Percentiles rank a stretch among this genome's conserved stretches.
These are phyloP conservation scores for Phytopythium helicoides DNA, from an alignment of 352 stramenopile species.

Conservation along the genomic window DNA sequence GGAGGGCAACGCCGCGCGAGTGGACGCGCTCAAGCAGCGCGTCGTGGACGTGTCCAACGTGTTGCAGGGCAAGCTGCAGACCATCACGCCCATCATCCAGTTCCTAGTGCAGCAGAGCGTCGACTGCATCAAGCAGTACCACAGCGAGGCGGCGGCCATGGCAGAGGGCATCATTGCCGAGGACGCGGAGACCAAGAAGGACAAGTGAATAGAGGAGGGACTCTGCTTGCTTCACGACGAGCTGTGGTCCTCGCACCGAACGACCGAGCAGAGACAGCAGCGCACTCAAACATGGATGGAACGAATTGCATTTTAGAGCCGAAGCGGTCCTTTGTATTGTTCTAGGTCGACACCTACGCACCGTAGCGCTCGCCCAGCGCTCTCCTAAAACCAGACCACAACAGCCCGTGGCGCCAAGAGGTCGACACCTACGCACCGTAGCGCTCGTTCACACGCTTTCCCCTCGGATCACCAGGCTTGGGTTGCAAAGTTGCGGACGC, in stretches of 20 bases:
- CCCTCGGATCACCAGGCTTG: conserved; percentile 16
- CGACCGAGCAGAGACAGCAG: too few relatives aligned
- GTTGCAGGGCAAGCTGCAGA: conserved; percentile 55
- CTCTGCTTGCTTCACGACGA: too few relatives aligned
- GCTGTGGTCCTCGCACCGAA: too few relatives aligned
- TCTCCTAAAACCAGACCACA: conserved; percentile 36
- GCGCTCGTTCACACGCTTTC: conserved; percentile 85
- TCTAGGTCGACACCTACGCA: conserved; percentile 88
- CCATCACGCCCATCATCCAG: conserved; percentile 50
- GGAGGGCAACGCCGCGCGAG: conserved; percentile 39
- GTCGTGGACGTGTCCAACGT: conserved; percentile 51
- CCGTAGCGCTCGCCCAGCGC: conserved; percentile 87
- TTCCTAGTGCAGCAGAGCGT: conserved; percentile 64
- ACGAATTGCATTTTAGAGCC: conserved; percentile 3
- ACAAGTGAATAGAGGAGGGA: conserved; percentile 46
- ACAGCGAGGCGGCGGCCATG: background rate
- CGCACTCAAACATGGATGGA: too few relatives aligned
- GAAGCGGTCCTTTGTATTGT: conserved; percentile 31
- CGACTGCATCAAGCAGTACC: conserved; percentile 32
- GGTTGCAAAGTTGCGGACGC: background rate
- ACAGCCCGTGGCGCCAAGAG: conserved; percentile 19
- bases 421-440: conserved; percentile 91
- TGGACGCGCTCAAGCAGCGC: conserved; percentile 49
- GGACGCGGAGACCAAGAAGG: conserved; percentile 52
- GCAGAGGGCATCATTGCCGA: conserved; percentile 3